These are phyloP conservation scores for Arabidopsis lyrata DNA, from an alignment of 441 rosid species.

Conservation along the genomic window DNA sequence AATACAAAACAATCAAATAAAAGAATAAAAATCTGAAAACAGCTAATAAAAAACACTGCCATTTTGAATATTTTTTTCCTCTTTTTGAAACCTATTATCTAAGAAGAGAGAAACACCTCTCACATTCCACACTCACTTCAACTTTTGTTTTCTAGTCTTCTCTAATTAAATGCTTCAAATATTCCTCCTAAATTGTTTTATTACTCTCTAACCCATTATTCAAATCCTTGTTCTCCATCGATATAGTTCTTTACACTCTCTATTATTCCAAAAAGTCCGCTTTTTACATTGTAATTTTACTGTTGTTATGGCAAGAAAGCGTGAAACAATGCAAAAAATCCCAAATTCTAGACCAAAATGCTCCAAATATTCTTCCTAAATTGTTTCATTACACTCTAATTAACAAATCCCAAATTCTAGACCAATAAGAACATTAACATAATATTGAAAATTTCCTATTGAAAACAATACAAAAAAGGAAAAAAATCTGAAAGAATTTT, in stretches of 20 bases:
- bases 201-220: not conserved
- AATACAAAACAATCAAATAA: not conserved
- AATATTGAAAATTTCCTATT: too few species aligned
- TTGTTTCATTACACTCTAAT: too few species aligned
- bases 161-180: not conserved
- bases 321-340: conserved; percentile 10
- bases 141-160: not conserved
- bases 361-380: too few species aligned
- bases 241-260: not conserved
- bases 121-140: not conserved
- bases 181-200: too few species aligned
- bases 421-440: too few species aligned
- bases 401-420: too few species aligned
- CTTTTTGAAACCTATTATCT: not conserved
- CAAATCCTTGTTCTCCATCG: not conserved
- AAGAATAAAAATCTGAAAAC: not conserved
- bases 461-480: too few species aligned
- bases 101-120: not conserved
- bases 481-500: too few species aligned
- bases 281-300: not conserved
- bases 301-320: conserved; percentile 18
- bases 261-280: not conserved
- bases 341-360: too few species aligned
- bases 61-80: not conserved
- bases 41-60: not conserved